Evolutionary conservation across 768 basidiomycete genomes (phyloP).

Genomic region (Lepiota brunneoincarnata): DNA sequence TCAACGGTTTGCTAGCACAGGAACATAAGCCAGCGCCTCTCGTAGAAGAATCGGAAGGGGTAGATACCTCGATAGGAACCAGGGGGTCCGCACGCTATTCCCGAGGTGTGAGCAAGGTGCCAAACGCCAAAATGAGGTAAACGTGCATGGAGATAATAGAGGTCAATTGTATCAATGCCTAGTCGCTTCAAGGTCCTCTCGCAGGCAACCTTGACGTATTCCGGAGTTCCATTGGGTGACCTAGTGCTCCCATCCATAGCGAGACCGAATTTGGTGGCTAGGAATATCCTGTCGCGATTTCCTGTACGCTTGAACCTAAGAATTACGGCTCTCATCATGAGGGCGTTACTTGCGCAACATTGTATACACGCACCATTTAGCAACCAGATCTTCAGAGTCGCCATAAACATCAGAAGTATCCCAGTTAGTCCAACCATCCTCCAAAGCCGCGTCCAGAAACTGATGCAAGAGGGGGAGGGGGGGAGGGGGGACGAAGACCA

Average conservation of each 20-base stretch:
- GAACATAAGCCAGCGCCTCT: neutral
- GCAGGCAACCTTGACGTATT: conserved; percentile 36
- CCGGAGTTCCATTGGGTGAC: conserved; percentile 25
- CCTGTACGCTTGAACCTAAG: conserved; percentile 49
- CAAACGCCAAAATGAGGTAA: neutral
- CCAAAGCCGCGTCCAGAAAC: conserved; percentile 40
- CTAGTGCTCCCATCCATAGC: conserved; percentile 14
- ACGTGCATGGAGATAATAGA: conserved; percentile 45
- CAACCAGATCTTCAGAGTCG: conserved; percentile 40
- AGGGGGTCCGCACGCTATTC: conserved; percentile 34
- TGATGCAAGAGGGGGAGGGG: too few relatives aligned
- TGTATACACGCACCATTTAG: conserved; percentile 33
- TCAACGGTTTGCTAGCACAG: conserved; percentile 31
- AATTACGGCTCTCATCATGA: too few relatives aligned
- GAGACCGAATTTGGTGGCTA: conserved; percentile 52
- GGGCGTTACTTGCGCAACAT: too few relatives aligned
- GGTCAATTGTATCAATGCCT: conserved; percentile 39
- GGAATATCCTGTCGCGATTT: conserved; percentile 51
- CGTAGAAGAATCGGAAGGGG: neutral
- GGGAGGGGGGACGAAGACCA: neutral
- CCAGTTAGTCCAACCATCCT: conserved; percentile 42
- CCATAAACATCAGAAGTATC: conserved; percentile 47
- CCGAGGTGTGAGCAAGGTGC: neutral
- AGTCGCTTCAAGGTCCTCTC: conserved; percentile 39
- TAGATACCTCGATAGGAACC: conserved; percentile 44